phyloP scores from a whole-genome alignment of 306 rosid genomes.

The Senna siamea region DNA sequence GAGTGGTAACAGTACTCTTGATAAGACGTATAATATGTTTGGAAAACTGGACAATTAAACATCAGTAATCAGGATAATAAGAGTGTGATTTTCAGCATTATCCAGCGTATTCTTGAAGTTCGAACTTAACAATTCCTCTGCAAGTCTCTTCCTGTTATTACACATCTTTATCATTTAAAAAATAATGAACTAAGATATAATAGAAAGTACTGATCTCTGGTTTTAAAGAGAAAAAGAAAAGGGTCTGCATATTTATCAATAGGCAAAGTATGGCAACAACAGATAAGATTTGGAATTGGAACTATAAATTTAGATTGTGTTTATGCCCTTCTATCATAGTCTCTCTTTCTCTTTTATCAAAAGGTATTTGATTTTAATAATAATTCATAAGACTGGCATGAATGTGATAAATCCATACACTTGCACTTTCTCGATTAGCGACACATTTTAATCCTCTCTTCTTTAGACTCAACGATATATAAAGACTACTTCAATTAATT shows the following conservation, averaged over 20 bases:
- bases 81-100: not conserved
- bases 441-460: too few relatives aligned
- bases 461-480: too few relatives aligned
- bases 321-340: not conserved
- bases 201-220: too few relatives aligned
- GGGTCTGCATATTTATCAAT: too few relatives aligned
- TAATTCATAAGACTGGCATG: not conserved
- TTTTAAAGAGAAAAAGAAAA: too few relatives aligned
- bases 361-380: not conserved
- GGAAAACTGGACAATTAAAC: not conserved
- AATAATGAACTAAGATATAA: not conserved
- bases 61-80: not conserved
- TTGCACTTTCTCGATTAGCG: too few relatives aligned
- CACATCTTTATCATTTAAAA: not conserved
- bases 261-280: not conserved
- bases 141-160: not conserved
- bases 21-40: not conserved
- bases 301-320: too few relatives aligned
- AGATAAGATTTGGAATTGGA: too few relatives aligned
- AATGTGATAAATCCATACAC: not conserved
- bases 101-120: not conserved
- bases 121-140: not conserved
- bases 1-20: not conserved
- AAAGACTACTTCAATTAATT: too few relatives aligned
- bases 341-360: not conserved